Evolutionary conservation across 257 asterid species (phyloP).

Genomic region (Rubia yunnanensis): DNA sequence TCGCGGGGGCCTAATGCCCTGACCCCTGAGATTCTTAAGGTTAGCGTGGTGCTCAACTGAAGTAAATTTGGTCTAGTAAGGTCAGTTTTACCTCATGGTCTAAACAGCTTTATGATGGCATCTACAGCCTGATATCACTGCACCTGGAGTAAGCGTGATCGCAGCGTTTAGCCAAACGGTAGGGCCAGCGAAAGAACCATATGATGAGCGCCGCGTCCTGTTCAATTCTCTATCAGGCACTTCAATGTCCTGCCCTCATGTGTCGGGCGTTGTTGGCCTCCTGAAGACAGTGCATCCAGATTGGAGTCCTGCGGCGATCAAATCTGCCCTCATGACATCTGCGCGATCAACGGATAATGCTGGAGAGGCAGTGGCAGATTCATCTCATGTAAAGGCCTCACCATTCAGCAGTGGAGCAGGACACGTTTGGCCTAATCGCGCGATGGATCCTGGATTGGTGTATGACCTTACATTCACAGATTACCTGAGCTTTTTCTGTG

Average conservation of each 20-base stretch:
- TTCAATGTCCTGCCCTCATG: background rate
- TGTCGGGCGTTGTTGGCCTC: background rate
- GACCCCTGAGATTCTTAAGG: constrained; percentile 24
- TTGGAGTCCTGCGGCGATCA: background rate
- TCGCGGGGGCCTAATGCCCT: constrained; percentile 36
- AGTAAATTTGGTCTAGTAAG: constrained; percentile 51
- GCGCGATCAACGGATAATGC: constrained; percentile 57
- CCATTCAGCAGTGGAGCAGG: constrained; percentile 92
- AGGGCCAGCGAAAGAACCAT: background rate
- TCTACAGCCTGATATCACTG: constrained; percentile 78
- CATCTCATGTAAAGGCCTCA: constrained; percentile 46
- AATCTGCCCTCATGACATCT: background rate
- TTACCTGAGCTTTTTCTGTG: constrained; percentile 57
- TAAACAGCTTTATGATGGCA: background rate
- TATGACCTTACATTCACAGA: constrained; percentile 49
- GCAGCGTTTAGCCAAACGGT: constrained; percentile 65
- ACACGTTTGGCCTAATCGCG: constrained; percentile 76
- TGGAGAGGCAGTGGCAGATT: constrained; percentile 39
- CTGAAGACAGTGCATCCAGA: background rate
- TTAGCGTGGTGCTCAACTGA: constrained; percentile 39
- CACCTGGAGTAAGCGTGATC: constrained; percentile 81
- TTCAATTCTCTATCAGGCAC: background rate
- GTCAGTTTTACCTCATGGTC: background rate
- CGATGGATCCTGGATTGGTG: constrained; percentile 89
- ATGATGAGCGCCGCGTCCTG: background rate